phyloP scores from a whole-genome alignment of 768 basidiomycete genomes.

The Lentinula edodes region DNA sequence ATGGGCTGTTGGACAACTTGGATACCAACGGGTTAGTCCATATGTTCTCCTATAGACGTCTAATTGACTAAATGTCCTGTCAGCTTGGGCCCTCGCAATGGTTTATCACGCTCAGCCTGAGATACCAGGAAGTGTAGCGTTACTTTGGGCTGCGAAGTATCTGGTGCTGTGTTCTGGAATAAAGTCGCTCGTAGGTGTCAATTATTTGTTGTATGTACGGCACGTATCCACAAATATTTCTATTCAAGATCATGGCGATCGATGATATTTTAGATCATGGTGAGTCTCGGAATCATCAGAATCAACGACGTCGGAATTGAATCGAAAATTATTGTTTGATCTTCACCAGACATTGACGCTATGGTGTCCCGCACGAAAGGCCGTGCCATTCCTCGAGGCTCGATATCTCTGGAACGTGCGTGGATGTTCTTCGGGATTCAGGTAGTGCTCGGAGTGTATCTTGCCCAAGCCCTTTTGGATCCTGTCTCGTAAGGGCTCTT shows the following conservation, averaged over 20 bases:
- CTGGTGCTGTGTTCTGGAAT: constrained; percentile 24
- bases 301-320: neutral
- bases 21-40: constrained; percentile 19
- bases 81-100: constrained; percentile 28
- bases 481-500: neutral
- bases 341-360: constrained; percentile 2
- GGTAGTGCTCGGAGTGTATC: neutral
- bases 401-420: constrained; percentile 7
- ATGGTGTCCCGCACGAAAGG: constrained; percentile 5
- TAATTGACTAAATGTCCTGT: neutral
- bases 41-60: neutral
- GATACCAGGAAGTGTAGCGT: constrained; percentile 12
- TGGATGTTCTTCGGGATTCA: constrained; percentile 7
- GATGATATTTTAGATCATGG: constrained; percentile 8
- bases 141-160: constrained; percentile 17
- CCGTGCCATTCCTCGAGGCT: constrained; percentile 5
- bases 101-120: constrained; percentile 21
- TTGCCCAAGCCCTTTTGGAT: constrained; percentile 5
- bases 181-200: constrained; percentile 23
- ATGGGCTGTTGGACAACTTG: constrained; percentile 27
- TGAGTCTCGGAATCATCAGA: neutral
- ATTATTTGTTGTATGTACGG: neutral
- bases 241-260: constrained; percentile 6
- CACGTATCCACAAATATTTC: neutral
- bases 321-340: neutral